Percentiles rank a stretch among this genome's conserved stretches.
Conservation (phyloP, 164 flowering plant species). For the Magnolia kwangsiensis region DNA sequence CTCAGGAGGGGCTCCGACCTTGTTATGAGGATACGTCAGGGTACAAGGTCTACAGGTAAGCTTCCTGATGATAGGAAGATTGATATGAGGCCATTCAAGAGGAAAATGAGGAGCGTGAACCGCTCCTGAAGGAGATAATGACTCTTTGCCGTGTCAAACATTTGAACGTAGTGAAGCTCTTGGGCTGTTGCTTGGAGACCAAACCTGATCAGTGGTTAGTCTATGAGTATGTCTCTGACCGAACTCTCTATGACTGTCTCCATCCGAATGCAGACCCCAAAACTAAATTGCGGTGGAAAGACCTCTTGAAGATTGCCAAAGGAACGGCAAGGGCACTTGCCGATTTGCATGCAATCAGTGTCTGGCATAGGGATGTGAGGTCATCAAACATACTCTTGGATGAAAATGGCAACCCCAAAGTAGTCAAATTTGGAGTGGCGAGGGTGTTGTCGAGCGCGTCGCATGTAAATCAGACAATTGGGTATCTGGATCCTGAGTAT, state of each 20-base stretch:
- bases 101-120: background rate
- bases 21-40: background rate
- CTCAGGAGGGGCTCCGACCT: background rate
- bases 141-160: background rate
- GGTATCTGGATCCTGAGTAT: conserved; percentile 76
- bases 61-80: background rate
- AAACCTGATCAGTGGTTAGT: background rate
- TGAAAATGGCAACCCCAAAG: background rate
- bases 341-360: background rate
- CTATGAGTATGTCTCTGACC: background rate
- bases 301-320: background rate
- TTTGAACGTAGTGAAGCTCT: background rate
- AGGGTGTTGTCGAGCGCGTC: background rate
- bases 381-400: conserved; percentile 1
- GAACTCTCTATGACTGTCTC: background rate
- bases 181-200: background rate
- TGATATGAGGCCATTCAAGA: background rate
- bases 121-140: background rate
- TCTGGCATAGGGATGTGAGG: background rate
- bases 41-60: background rate
- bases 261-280: background rate
- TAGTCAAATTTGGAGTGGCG: background rate
- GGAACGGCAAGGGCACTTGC: background rate
- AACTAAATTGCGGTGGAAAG: background rate
- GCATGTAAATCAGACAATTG: conserved; percentile 4